Evolutionary conservation across 306 rosid species (phyloP).

Genomic region (Inga oerstediana): DNA sequence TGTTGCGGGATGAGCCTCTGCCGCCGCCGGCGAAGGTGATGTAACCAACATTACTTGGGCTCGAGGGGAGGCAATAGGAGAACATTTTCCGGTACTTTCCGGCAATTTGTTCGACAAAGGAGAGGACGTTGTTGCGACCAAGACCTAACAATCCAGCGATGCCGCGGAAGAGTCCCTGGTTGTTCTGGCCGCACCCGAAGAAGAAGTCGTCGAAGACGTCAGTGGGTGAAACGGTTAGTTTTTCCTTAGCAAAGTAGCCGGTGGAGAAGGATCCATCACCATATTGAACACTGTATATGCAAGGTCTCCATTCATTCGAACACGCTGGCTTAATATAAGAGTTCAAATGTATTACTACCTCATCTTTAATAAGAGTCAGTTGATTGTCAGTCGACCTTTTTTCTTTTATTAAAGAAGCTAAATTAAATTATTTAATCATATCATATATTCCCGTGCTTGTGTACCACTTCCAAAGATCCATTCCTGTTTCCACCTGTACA

Average conservation of each 20-base stretch:
- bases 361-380: too few species aligned
- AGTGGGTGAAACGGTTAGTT: not conserved
- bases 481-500: slow-evolving; percentile 7
- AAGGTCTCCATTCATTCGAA: not conserved
- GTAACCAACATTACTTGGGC: not conserved
- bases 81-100: not conserved
- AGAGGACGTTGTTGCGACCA: not conserved
- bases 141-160: not conserved
- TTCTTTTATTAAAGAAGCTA: too few species aligned
- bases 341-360: not conserved
- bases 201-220: not conserved
- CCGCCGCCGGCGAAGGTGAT: not conserved
- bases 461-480: slow-evolving; percentile 50
- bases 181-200: not conserved
- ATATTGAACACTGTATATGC: not conserved
- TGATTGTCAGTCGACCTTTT: too few species aligned
- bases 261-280: not conserved
- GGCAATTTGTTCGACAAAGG: not conserved
- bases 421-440: too few species aligned
- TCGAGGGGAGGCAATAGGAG: not conserved
- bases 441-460: slow-evolving; percentile 44
- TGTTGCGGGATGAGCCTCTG: not conserved
- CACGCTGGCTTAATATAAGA: not conserved
- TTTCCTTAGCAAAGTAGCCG: not conserved
- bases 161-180: not conserved